A percentile compares a stretch with the other conserved stretches of the same genome.
Conservation (phyloP, 2,329 filamentous ascomycete species). For the Aureobasidium sp. region DNA sequence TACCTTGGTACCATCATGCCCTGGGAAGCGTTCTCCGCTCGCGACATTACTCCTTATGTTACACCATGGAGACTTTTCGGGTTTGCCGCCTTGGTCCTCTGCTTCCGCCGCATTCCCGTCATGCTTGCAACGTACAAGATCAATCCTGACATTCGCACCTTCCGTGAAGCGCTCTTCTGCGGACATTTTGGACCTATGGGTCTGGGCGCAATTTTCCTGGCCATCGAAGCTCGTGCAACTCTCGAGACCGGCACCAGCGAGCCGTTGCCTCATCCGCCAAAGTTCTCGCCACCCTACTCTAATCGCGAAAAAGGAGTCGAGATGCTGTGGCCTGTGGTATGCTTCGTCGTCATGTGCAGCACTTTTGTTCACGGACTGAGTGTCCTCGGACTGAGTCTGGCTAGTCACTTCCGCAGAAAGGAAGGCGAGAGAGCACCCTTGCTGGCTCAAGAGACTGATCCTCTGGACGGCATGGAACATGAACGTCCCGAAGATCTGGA, state of each 20-base stretch:
- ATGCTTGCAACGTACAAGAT: conserved; percentile 42
- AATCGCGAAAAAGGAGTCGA: conserved; percentile 35
- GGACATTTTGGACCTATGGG: conserved; percentile 55
- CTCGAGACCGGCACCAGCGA: conserved; percentile 44
- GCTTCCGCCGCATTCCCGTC: conserved; percentile 47
- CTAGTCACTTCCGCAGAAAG: conserved; percentile 40
- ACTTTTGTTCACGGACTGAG: conserved; percentile 50
- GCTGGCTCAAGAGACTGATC: conserved; percentile 45
- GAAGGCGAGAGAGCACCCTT: conserved; percentile 44
- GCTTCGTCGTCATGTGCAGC: conserved; percentile 48
- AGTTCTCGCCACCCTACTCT: conserved; percentile 27
- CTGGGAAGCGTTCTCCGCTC: conserved; percentile 39
- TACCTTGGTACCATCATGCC: conserved; percentile 52
- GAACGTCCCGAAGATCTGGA: conserved; percentile 22
- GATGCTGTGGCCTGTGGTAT: conserved; percentile 49
- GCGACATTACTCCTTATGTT: conserved; percentile 34
- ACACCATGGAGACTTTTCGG: conserved; percentile 38
- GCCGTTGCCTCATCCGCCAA: conserved; percentile 40
- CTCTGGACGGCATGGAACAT: conserved; percentile 45
- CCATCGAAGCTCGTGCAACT: conserved; percentile 48
- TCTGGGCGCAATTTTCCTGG: conserved; percentile 49
- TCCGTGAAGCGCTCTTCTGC: conserved; percentile 47
- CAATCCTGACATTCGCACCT: conserved; percentile 44
- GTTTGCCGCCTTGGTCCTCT: conserved; percentile 43
- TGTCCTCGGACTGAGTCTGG: conserved; percentile 44